A percentile compares a stretch with the other conserved stretches of the same genome.
phyloP scores from a whole-genome alignment of 306 rosid species.

The Medicago arabica region DNA sequence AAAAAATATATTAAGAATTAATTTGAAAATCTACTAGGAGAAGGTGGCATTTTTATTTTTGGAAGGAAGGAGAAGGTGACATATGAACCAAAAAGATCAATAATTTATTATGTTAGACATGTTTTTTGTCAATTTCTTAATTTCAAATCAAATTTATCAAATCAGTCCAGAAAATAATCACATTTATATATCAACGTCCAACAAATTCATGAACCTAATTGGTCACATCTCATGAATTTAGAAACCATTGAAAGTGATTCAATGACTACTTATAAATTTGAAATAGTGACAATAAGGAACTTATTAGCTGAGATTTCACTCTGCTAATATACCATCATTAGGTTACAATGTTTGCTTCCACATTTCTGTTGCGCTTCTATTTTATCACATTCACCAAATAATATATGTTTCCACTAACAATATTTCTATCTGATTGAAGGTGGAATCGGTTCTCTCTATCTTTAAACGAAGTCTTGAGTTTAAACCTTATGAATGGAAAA shows the following conservation, averaged over 20 bases:
- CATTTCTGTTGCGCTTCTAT: too few relatives aligned
- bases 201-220: not conserved
- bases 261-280: not conserved
- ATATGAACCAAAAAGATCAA: not conserved
- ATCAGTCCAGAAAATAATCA: too few relatives aligned
- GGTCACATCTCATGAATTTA: not conserved
- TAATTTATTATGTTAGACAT: not conserved
- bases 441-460: too few relatives aligned
- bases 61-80: not conserved
- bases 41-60: not conserved
- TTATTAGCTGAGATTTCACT: too few relatives aligned
- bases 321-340: too few relatives aligned
- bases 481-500: too few relatives aligned
- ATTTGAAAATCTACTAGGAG: not conserved
- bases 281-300: too few relatives aligned
- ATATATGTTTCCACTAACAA: too few relatives aligned
- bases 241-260: not conserved
- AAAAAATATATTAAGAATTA: not conserved
- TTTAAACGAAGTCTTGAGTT: too few relatives aligned
- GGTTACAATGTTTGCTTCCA: not conserved
- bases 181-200: not conserved
- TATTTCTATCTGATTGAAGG: too few relatives aligned
- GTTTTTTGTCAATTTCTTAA: conserved; percentile 17
- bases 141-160: not conserved
- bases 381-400: too few relatives aligned